A percentile compares a stretch with the other conserved stretches of the same genome.
Conservation (phyloP, 768 basidiomycete genomes). For the Russula brevipes region DNA sequence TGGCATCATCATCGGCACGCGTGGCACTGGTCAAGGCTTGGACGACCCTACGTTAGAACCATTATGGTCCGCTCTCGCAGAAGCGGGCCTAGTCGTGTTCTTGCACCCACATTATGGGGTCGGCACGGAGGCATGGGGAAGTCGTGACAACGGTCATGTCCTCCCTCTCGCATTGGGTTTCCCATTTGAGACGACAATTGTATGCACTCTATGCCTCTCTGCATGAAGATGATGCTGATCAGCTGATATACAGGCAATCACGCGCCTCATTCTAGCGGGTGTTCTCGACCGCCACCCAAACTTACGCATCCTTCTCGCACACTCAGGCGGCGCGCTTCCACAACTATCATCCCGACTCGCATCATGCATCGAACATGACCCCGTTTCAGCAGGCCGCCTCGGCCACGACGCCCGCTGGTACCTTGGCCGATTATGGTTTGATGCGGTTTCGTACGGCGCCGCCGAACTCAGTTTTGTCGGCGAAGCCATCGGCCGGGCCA, state of each 20-base stretch:
- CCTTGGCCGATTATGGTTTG: conserved; percentile 72
- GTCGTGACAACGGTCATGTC: conserved; percentile 78
- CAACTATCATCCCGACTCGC: conserved; percentile 80
- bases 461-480: conserved; percentile 80
- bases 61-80: conserved; percentile 74
- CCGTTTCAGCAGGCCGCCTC: conserved; percentile 65
- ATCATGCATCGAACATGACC: conserved; percentile 83
- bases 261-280: conserved; percentile 77
- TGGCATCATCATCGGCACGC: conserved; percentile 78
- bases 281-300: conserved; percentile 73
- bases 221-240: not conserved
- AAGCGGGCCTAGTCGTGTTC: conserved; percentile 69
- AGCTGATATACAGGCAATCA: conserved; percentile 45
- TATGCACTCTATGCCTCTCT: conserved; percentile 37
- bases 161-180: conserved; percentile 84
- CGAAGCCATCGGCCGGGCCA: conserved; percentile 60
- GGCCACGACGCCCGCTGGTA: conserved; percentile 82
- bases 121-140: conserved; percentile 67
- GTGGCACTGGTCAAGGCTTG: conserved; percentile 70
- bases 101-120: conserved; percentile 86
- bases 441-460: conserved; percentile 84
- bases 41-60: conserved; percentile 77
- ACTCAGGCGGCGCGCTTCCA: conserved; percentile 82
- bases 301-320: conserved; percentile 75
- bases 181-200: conserved; percentile 85